Conservation (phyloP, 1,139 yeast species). For the Schwanniomyces etchellsii region DNA sequence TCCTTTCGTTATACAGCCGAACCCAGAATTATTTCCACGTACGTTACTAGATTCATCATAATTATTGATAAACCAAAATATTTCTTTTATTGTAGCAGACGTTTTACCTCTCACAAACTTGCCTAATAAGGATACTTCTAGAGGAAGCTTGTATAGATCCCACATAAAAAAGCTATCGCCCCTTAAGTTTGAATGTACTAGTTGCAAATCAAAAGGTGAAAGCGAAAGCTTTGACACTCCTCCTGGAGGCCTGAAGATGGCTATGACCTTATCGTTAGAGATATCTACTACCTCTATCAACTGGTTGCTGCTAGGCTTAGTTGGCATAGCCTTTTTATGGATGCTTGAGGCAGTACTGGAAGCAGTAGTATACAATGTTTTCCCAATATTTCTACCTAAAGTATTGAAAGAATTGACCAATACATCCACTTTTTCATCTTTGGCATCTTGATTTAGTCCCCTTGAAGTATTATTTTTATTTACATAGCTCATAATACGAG, state of each 20-base stretch:
- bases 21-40: slow-evolving; percentile 33
- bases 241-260: slow-evolving; percentile 55
- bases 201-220: slow-evolving; percentile 57
- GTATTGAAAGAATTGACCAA: slow-evolving; percentile 20
- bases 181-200: slow-evolving; percentile 51
- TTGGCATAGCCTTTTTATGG: slow-evolving; percentile 20
- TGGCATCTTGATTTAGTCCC: slow-evolving; percentile 4
- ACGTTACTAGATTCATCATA: slow-evolving; percentile 8
- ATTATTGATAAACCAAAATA: slow-evolving; percentile 47
- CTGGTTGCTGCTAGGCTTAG: slow-evolving; percentile 27
- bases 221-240: slow-evolving; percentile 58
- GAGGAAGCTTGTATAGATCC: slow-evolving; percentile 54
- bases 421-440: slow-evolving; percentile 12
- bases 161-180: slow-evolving; percentile 64
- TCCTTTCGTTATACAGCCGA: slow-evolving; percentile 51
- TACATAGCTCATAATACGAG: slow-evolving; percentile 34
- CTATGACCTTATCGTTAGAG: slow-evolving; percentile 35
- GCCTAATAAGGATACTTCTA: slow-evolving; percentile 50
- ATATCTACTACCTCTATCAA: slow-evolving; percentile 43
- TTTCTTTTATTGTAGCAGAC: slow-evolving; percentile 45
- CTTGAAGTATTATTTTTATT: slow-evolving; percentile 11
- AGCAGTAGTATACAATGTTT: slow-evolving; percentile 31
- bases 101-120: slow-evolving; percentile 63
- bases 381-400: slow-evolving; percentile 27
- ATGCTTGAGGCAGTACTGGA: slow-evolving; percentile 26